Percentiles rank a stretch among this genome's conserved stretches.
Conservation (phyloP, 805 yeast species). For the Vanderwaltozyma yarrowii region DNA sequence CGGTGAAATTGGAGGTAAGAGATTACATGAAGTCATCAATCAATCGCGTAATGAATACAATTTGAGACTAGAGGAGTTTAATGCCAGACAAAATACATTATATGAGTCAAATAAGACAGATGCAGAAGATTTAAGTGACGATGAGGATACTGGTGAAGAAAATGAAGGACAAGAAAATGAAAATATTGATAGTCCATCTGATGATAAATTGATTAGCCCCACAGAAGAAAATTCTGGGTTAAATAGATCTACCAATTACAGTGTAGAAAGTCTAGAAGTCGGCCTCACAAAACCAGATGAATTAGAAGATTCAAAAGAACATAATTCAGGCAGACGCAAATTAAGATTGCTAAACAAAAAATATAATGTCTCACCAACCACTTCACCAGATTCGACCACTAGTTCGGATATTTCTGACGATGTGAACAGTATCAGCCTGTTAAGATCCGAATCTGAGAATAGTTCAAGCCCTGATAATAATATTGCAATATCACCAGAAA, state of each 20-base stretch:
- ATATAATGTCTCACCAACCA: constrained; percentile 3
- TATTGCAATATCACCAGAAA: background rate
- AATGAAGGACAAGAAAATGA: constrained; percentile 2
- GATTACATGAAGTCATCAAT: constrained; percentile 32
- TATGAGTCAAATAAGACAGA: constrained; percentile 21
- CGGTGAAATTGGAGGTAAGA: constrained; percentile 37
- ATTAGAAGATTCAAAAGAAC: constrained; percentile 6
- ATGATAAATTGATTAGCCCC: background rate
- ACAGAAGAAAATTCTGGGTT: background rate
- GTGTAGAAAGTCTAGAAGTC: constrained; percentile 19
- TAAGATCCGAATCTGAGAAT: background rate
- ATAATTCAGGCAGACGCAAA: constrained; percentile 18
- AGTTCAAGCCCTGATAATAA: background rate
- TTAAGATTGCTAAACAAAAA: constrained; percentile 21
- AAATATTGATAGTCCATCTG: background rate
- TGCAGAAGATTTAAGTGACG: constrained; percentile 13
- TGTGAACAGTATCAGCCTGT: background rate
- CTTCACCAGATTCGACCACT: background rate
- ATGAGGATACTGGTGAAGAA: background rate
- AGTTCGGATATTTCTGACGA: background rate
- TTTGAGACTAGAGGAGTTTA: constrained; percentile 12
- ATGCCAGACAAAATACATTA: constrained; percentile 17
- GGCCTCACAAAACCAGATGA: constrained; percentile 9
- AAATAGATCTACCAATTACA: constrained; percentile 6
- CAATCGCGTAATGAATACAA: constrained; percentile 33